These are phyloP conservation scores for Saturnispora sanitii DNA, from an alignment of 805 yeast genomes.

Conservation along the genomic window DNA sequence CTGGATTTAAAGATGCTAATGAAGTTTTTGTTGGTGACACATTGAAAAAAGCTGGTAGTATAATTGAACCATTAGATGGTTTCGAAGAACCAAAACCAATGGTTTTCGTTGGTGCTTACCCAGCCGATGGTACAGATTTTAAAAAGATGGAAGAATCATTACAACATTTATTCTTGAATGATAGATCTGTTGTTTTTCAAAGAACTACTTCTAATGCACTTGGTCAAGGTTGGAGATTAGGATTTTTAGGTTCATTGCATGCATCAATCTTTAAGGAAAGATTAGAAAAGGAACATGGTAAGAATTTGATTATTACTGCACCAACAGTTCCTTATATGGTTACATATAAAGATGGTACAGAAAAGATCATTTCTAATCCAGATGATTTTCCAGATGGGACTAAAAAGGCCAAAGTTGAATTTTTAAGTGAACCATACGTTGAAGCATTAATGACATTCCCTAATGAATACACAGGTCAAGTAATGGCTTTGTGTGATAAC, in stretches of 20 bases:
- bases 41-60: slow-evolving; percentile 47
- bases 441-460: slow-evolving; percentile 88
- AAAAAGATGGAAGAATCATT: slow-evolving; percentile 82
- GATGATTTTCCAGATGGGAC: slow-evolving; percentile 77
- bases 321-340: slow-evolving; percentile 93
- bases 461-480: slow-evolving; percentile 76
- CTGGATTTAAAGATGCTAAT: slow-evolving; percentile 81
- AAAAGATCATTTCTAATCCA: slow-evolving; percentile 71
- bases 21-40: slow-evolving; percentile 94
- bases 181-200: slow-evolving; percentile 80
- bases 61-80: slow-evolving; percentile 77
- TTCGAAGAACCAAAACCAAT: slow-evolving; percentile 96
- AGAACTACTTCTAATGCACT: slow-evolving; percentile 88
- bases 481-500: slow-evolving; percentile 75
- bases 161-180: slow-evolving; percentile 81
- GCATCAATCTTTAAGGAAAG: slow-evolving; percentile 92
- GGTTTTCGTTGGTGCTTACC: slow-evolving; percentile 98
- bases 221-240: slow-evolving; percentile 97
- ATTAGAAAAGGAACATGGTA: slow-evolving; percentile 88
- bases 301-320: slow-evolving; percentile 81
- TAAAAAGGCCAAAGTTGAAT: slow-evolving; percentile 31
- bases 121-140: slow-evolving; percentile 90
- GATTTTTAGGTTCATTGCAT: slow-evolving; percentile 88
- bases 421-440: slow-evolving; percentile 75
- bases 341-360: slow-evolving; percentile 54